Evolutionary conservation across 371 early-diverging fungal species (phyloP), one percentile per base, ranked within the genome.

Genomic region (Apophysomyces trapeziformis): DNA sequence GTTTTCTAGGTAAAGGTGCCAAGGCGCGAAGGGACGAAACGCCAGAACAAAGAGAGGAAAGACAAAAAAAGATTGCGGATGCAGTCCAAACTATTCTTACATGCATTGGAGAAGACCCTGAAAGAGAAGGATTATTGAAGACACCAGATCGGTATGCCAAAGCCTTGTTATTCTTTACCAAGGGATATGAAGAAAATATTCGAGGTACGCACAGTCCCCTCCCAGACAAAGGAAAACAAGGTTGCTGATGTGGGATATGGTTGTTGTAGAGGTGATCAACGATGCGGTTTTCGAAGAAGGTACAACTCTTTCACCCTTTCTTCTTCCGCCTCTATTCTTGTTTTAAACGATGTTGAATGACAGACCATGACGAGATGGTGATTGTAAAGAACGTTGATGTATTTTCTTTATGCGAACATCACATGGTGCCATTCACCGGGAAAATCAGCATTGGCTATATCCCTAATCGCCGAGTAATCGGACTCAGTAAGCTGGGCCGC

Each of bases 311-410:
- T 11, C 47, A n/a, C 47, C 21, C 54, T n/a, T 38, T 43, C 21
- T 26, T 26, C 32, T 26, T 26, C 32, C 32, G 32, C 32, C 32
- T 26, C 41, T 21, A 50, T 11, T 6, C 1, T 36, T 2, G 35
- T 38, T 38, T 41, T 71, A 77, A 81, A 83, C 64, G 2, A 26
- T 26, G 32, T 26, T 26, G 32, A 26, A 26, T 26, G 32, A 26
- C 16, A 88, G 96, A 98, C 71, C 96, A 98, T 76, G 96, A 97
- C 63, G 99, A 98, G 72, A 97, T 98, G 98, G 99, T 96, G 26
- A 92, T 98, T 82, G 96, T 97, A 16, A 94, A 92, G 77, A 90
- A 97, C 74, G 96, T 98, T 65, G 94, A 95, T 66, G 87, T 98
- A 2, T 96, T 95, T 73, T 95, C 96, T 14, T 79, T 98, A 61